Base-by-base conservation (phyloP, 1,284 basidiomycete species). In the Polyporus tsugae region DNA sequence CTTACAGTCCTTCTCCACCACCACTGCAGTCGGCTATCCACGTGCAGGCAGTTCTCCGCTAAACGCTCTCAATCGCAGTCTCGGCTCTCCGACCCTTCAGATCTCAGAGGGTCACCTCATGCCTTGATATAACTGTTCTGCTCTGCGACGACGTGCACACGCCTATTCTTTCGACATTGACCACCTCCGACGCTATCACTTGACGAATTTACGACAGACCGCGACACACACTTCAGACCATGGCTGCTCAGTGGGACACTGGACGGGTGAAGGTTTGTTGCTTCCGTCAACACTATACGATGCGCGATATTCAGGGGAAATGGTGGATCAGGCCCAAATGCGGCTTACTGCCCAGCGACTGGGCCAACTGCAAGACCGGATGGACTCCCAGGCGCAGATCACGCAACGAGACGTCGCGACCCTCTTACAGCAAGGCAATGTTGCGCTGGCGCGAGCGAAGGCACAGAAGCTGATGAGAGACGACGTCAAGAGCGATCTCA, bases 351-450 rank as follows among this genome's bases (percentile, higher is more conserved):
- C 87, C 57, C 89, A 91, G 72, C 84, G 85, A 59, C 82, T 94
- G 58, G 89, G 89, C 25, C 91, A 92, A 73, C 77, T 92, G 25
- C 90, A 91, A 74, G 87, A 89, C 73, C 88, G 86, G 75, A 86
- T 89, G 71, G 90, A 93, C 72, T 87, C 90, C 0, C 83, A 88
- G 75, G 85, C 84, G 3, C 84, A 84, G 55, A 86, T 91, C 53
- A 87, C 85, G 17, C 84, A 89, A 70, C 83, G 83, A 70, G 91
- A 93, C 76, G 89, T 94, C 65, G 87, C 90, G 13, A 89, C 85
- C 11, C 79, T 90, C 33, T 81, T 94, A 53, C 83, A 86, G 64
- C 87, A 90, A 70, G 85, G 85, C 44, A 87, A 90, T 69, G 79
- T 90, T 62, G 81, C 80, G 17, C 78, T 91, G 55, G 92, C 92